phyloP scores from a whole-genome alignment of 106 monocot genomes.

The Phalaenopsis equestris region DNA sequence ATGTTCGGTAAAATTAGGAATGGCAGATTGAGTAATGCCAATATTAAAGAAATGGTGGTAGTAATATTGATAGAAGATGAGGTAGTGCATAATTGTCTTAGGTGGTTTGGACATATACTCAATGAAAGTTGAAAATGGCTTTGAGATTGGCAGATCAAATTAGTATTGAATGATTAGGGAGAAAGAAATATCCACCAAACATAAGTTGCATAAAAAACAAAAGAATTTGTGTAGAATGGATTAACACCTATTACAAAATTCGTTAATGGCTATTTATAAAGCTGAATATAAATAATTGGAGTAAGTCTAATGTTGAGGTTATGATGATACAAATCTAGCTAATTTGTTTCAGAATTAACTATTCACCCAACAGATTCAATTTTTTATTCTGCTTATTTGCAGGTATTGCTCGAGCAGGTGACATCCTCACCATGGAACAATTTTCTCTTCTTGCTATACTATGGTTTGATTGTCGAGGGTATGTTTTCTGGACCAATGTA shows the following conservation, averaged over 20 bases:
- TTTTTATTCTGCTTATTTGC: slow-evolving; percentile 8
- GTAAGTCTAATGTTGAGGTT: no score
- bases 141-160: not conserved
- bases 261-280: no score
- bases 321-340: not conserved
- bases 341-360: not conserved
- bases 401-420: slow-evolving; percentile 80
- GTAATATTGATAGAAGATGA: no score
- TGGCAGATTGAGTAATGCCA: no score
- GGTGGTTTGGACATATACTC: no score
- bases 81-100: no score
- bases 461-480: slow-evolving; percentile 71
- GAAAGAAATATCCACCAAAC: not conserved
- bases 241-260: not conserved
- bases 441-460: slow-evolving; percentile 67
- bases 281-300: no score
- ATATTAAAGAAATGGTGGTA: no score
- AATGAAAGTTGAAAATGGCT: not conserved
- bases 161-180: no score
- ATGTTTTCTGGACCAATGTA: slow-evolving; percentile 14
- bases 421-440: slow-evolving; percentile 70
- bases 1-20: no score
- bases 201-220: not conserved
- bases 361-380: not conserved
- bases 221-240: not conserved